A percentile compares a stretch with the other conserved stretches of the same genome.
Conservation (phyloP, 2,329 filamentous ascomycete genomes). For the Scedosporium minutisporum region DNA sequence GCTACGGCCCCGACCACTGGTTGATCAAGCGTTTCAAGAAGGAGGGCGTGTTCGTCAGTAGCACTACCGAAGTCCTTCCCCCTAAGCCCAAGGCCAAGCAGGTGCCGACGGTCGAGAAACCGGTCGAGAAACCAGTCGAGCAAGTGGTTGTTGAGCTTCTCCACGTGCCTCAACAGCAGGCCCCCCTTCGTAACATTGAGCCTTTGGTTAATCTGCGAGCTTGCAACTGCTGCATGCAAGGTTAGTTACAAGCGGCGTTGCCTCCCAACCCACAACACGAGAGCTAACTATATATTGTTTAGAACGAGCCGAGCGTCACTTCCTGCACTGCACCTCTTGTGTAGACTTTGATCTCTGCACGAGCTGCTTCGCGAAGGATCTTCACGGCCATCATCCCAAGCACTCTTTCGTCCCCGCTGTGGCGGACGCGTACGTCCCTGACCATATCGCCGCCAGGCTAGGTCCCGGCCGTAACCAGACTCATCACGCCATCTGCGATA, state of each 20-base stretch:
- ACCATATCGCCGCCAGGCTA: conserved; percentile 57
- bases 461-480: conserved; percentile 68
- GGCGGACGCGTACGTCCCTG: conserved; percentile 50
- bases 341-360: conserved; percentile 91
- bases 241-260: conserved; percentile 12
- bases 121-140: neutral
- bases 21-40: conserved; percentile 82
- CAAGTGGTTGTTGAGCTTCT: neutral
- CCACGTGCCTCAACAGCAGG: neutral
- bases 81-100: conserved; percentile 26
- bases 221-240: conserved; percentile 55
- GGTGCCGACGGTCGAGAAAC: conserved; percentile 1
- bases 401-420: conserved; percentile 69
- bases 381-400: conserved; percentile 84
- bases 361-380: conserved; percentile 62
- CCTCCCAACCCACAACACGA: too few relatives aligned
- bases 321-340: conserved; percentile 77
- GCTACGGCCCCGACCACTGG: conserved; percentile 76
- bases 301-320: conserved; percentile 67
- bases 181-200: too few relatives aligned
- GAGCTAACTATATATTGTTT: conserved; percentile 7
- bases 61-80: conserved; percentile 71
- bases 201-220: conserved; percentile 32
- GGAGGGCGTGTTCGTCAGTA: conserved; percentile 70
- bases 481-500: conserved; percentile 89